These are phyloP conservation scores for Cylindrotheca fusiformis DNA, from an alignment of 108 stramenopile species.

Conservation along the genomic window DNA sequence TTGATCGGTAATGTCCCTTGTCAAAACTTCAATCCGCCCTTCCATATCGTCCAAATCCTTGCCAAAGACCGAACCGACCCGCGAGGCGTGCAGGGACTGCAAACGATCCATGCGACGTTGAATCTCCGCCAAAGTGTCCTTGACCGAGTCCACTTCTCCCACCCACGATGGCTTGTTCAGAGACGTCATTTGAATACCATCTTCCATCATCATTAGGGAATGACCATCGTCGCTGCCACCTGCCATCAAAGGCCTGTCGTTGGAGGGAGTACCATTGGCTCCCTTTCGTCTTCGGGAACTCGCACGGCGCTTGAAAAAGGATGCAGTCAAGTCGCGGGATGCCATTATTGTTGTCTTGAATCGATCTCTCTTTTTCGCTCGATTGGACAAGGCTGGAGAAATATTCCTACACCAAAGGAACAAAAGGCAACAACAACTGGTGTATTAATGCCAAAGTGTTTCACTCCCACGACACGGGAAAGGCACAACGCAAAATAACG, in stretches of 20 bases:
- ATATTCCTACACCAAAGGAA: no score
- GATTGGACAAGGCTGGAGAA: no score
- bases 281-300: slow-evolving; percentile 53
- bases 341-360: slow-evolving; percentile 54
- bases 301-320: slow-evolving; percentile 77
- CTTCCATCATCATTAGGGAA: slow-evolving; percentile 39
- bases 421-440: no score
- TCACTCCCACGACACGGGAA: no score
- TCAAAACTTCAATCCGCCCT: slow-evolving; percentile 81
- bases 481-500: no score
- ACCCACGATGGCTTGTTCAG: slow-evolving; percentile 72
- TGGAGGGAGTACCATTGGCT: slow-evolving; percentile 1
- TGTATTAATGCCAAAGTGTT: no score
- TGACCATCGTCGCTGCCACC: slow-evolving; percentile 38
- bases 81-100: slow-evolving; percentile 83
- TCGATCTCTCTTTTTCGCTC: neutral
- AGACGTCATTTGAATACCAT: slow-evolving; percentile 41
- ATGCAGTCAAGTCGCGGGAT: slow-evolving; percentile 79
- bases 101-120: slow-evolving; percentile 81
- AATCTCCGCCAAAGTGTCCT: slow-evolving; percentile 73
- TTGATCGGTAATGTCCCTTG: slow-evolving; percentile 78
- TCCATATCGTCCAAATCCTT: slow-evolving; percentile 88
- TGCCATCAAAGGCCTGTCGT: slow-evolving; percentile 21
- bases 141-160: slow-evolving; percentile 76
- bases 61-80: slow-evolving; percentile 90